Conservation (phyloP, 495 filamentous ascomycete genomes). For the Achaetomiella virescens region DNA sequence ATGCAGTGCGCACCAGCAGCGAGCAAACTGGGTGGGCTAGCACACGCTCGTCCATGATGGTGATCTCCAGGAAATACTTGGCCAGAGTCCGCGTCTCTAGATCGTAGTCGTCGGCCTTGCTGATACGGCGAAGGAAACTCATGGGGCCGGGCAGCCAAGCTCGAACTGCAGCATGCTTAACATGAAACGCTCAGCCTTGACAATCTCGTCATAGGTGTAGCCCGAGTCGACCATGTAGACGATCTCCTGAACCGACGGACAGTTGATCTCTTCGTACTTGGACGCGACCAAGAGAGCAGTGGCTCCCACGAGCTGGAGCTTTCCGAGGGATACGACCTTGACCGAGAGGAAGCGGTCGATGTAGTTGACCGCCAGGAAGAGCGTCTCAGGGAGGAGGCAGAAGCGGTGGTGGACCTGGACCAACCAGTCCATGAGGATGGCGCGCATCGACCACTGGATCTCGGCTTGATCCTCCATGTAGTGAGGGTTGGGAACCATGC, state of each 20-base stretch:
- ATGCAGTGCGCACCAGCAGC: slow-evolving; percentile 92
- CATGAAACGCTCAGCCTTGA: slow-evolving; percentile 98
- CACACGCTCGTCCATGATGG: slow-evolving; percentile 98
- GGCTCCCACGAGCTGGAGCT: slow-evolving; percentile 92
- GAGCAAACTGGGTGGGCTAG: slow-evolving; percentile 78
- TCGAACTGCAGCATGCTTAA: slow-evolving; percentile 90
- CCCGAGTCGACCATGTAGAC: slow-evolving; percentile 97
- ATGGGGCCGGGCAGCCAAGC: slow-evolving; percentile 94
- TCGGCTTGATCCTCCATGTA: slow-evolving; percentile 98
- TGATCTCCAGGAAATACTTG: slow-evolving; percentile 96
- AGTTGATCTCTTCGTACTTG: slow-evolving; percentile 98
- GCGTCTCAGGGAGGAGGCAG: slow-evolving; percentile 81
- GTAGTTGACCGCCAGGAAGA: slow-evolving; percentile 91
- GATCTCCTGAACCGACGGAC: slow-evolving; percentile 88
- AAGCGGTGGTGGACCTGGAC: slow-evolving; percentile 94
- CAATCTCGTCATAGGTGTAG: slow-evolving; percentile 82
- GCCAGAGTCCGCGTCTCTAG: slow-evolving; percentile 90
- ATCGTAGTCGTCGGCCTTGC: slow-evolving; percentile 98
- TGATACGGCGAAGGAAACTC: slow-evolving; percentile 94
- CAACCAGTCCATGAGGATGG: slow-evolving; percentile 96
- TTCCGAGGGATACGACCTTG: slow-evolving; percentile 90
- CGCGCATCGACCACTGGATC: slow-evolving; percentile 98
- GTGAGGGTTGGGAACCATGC: slow-evolving; percentile 75
- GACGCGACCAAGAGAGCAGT: slow-evolving; percentile 94
- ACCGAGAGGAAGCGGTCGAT: slow-evolving; percentile 93